Evolutionary conservation across 2,329 filamentous ascomycete species (phyloP), one percentile per base, ranked within the genome.

Genomic region (Diplodia sapinea): DNA sequence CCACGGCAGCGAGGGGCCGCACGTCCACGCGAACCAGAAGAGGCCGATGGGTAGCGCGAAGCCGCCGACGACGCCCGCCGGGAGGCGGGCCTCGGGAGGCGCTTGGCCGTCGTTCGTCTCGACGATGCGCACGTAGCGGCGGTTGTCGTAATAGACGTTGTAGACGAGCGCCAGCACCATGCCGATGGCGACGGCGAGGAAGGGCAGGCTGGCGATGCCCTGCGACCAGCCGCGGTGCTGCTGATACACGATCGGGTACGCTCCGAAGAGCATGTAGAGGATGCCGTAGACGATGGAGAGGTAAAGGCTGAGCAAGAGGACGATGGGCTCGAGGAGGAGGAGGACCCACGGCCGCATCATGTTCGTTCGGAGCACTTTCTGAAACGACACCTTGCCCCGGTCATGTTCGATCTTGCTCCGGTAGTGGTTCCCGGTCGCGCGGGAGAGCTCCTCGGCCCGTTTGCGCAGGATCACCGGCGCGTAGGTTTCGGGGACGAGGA

Each of bases 121-220:
- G 29, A 84, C 81, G 56, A 71, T 83, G 63, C 72, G 74, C 65
- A 76, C 71, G 67, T 79, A 78, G 40, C 72, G 71, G 62, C 74
- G 74, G 71, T 78, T 76, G 70, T 79, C 77, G 69, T 73, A 71
- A 17, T 73, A 23, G 11, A 79, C 74, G 50, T 74, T 82, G 73
- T 87, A 89, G 1, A 75, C 72, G 2, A 91, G 83, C 1, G 87
- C 87, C 7, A 81, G 61, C 4, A 88, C 71, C 82, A 91, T 90
- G 65, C 91, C 90, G 36, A 91, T 84, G 13, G 87, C 84, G 9
- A 92, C 86, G 49, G 90, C 90, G 23, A 92, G 75, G 76, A 92
- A 91, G 1, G 90, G 75, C 36, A 79, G 72, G 54, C 77, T 77
- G 64, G 73, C 72, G 40, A 79, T 69, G 29, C 77, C 77, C 64